Conservation (phyloP, 495 filamentous ascomycete species). For the Xylaria grammica region DNA sequence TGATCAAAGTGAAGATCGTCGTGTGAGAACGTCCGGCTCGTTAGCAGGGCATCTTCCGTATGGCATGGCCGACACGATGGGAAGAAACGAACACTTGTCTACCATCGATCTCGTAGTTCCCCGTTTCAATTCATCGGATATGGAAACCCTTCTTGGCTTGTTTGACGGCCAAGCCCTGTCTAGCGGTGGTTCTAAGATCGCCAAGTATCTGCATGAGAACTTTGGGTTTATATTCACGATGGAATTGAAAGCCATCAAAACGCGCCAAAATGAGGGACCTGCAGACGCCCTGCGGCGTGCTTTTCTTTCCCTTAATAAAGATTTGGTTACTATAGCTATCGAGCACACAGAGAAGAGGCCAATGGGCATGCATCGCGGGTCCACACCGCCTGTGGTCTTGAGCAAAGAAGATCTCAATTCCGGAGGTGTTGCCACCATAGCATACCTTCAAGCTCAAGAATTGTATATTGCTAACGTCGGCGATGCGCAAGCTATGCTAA, state of each 20-base stretch:
- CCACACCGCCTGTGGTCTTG: slow-evolving; percentile 69
- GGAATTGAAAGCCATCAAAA: slow-evolving; percentile 74
- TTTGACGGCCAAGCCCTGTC: slow-evolving; percentile 91
- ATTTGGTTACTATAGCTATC: slow-evolving; percentile 85
- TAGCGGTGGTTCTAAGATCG: slow-evolving; percentile 88
- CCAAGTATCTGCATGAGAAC: slow-evolving; percentile 94
- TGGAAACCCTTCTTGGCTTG: slow-evolving; percentile 88
- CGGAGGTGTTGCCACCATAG: slow-evolving; percentile 88
- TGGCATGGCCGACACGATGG: slow-evolving; percentile 97
- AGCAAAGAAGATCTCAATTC: slow-evolving; percentile 86
- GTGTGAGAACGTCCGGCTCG: slow-evolving; percentile 94
- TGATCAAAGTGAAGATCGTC: slow-evolving; percentile 91
- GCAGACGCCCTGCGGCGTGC: slow-evolving; percentile 83
- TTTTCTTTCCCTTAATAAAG: slow-evolving; percentile 91
- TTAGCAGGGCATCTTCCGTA: slow-evolving; percentile 86
- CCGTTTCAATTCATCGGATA: slow-evolving; percentile 86
- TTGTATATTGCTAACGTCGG: slow-evolving; percentile 95
- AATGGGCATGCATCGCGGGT: slow-evolving; percentile 68
- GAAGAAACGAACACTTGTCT: slow-evolving; percentile 90
- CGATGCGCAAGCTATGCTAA: slow-evolving; percentile 91
- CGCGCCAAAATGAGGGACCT: slow-evolving; percentile 66
- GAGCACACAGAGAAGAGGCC: slow-evolving; percentile 76
- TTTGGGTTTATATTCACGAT: slow-evolving; percentile 82
- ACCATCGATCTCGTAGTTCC: slow-evolving; percentile 98
- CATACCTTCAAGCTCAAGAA: slow-evolving; percentile 87